phyloP scores from a whole-genome alignment of 306 rosid species.

The Cicer yamashitae region DNA sequence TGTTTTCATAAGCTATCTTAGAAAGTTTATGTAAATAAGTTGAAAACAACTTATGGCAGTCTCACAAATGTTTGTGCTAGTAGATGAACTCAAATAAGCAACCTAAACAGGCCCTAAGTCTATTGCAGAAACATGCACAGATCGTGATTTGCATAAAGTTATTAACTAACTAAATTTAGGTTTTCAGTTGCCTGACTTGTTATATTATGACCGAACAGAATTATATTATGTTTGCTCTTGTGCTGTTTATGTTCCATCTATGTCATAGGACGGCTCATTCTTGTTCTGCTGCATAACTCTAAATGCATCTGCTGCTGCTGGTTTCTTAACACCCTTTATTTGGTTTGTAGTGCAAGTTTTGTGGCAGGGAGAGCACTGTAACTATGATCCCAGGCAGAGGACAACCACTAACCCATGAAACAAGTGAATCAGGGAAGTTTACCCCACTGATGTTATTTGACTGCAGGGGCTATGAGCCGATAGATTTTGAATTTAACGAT shows the following conservation, averaged over 20 bases:
- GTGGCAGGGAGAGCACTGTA: slow-evolving; percentile 84
- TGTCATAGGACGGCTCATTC: slow-evolving; percentile 17
- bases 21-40: no score
- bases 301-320: slow-evolving; percentile 22
- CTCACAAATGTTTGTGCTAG: no score
- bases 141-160: not conserved
- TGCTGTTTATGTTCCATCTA: slow-evolving; percentile 27
- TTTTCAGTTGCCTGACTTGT: slow-evolving; percentile 23
- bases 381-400: slow-evolving; percentile 79
- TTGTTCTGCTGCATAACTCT: slow-evolving; percentile 28
- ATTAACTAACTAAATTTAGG: not conserved
- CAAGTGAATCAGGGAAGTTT: slow-evolving; percentile 63
- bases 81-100: no score
- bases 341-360: slow-evolving; percentile 80
- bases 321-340: slow-evolving; percentile 39
- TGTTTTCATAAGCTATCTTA: no score
- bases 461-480: slow-evolving; percentile 85
- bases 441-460: slow-evolving; percentile 82
- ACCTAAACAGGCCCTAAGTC: not conserved
- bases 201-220: not conserved
- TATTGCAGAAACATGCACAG: not conserved
- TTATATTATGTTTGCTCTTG: slow-evolving; percentile 8
- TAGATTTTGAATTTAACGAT: slow-evolving; percentile 57
- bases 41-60: no score
- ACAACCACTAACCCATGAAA: slow-evolving; percentile 63